Conservation (phyloP, 495 filamentous ascomycete species). For the Penicillium subrubescens region DNA sequence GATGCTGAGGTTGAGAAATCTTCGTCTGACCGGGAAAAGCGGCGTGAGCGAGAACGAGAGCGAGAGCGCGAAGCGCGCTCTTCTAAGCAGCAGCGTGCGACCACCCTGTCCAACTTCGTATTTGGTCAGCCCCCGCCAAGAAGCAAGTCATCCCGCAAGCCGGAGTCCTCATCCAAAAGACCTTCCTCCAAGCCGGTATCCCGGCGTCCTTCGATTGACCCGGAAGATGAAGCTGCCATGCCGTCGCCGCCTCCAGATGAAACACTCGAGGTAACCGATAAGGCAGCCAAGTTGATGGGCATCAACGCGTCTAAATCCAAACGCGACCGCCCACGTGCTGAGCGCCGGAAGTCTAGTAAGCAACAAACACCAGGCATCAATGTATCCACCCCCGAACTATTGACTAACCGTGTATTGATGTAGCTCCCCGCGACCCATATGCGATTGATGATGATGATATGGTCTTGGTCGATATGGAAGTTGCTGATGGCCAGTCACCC, state of each 20-base stretch:
- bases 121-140: conserved; percentile 51
- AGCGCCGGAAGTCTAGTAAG: conserved; percentile 46
- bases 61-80: conserved; percentile 38
- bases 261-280: conserved; percentile 47
- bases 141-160: conserved; percentile 51
- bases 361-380: neutral
- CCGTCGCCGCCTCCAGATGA: conserved; percentile 58
- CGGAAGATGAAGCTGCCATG: conserved; percentile 45
- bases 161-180: conserved; percentile 32
- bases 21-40: conserved; percentile 58
- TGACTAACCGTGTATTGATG: conserved; percentile 8
- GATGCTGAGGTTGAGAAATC: conserved; percentile 57
- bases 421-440: conserved; percentile 59
- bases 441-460: conserved; percentile 61
- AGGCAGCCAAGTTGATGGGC: conserved; percentile 65
- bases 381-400: neutral
- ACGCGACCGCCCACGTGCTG: conserved; percentile 38
- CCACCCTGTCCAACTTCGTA: conserved; percentile 55
- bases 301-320: conserved; percentile 38
- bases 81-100: conserved; percentile 48
- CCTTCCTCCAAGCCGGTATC: conserved; percentile 42
- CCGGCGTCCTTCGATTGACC: conserved; percentile 53
- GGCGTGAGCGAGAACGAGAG: conserved; percentile 15
- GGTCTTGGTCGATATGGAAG: conserved; percentile 56
- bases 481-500: conserved; percentile 44